A percentile compares a stretch with the other conserved stretches of the same genome.
Conservation (phyloP, 108 stramenopile genomes). For the Discostella stelligeroides region DNA sequence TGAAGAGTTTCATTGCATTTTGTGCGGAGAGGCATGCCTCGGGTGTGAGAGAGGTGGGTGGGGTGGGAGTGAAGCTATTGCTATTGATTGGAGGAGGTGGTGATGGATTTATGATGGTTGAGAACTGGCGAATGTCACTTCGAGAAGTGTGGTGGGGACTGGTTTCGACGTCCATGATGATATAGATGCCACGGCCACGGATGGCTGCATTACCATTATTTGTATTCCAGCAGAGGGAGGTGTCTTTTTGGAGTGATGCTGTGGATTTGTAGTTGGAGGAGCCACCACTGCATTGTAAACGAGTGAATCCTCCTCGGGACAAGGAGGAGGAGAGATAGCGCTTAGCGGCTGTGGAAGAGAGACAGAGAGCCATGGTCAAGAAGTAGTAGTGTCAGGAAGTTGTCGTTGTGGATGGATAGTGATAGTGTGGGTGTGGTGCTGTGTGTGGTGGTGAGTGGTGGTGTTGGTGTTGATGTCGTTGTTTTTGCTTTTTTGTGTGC, state of each 20-base stretch:
- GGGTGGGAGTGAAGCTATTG: slow-evolving; percentile 33
- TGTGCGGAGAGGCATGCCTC: slow-evolving; percentile 67
- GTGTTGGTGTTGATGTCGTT: no score
- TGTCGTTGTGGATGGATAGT: neutral
- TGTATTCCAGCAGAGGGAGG: neutral
- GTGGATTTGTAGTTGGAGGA: neutral
- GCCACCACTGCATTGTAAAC: neutral
- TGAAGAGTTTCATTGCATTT: slow-evolving; percentile 56
- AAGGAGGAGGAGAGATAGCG: neutral
- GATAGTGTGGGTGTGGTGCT: no score
- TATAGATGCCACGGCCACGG: no score
- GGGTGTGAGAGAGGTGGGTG: slow-evolving; percentile 38
- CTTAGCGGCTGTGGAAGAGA: neutral
- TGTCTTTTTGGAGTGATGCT: neutral
- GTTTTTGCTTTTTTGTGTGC: neutral
- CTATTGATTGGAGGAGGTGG: neutral
- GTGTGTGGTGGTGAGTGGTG: no score
- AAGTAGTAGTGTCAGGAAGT: no score
- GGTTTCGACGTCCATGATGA: no score
- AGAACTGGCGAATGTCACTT: neutral
- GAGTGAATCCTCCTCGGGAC: neutral
- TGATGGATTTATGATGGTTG: neutral
- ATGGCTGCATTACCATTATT: no score
- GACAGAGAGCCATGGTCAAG: neutral
- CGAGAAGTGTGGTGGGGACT: no score